These are phyloP conservation scores for Solanum pinnatisectum DNA, from an alignment of 257 asterid genomes.

Conservation along the genomic window DNA sequence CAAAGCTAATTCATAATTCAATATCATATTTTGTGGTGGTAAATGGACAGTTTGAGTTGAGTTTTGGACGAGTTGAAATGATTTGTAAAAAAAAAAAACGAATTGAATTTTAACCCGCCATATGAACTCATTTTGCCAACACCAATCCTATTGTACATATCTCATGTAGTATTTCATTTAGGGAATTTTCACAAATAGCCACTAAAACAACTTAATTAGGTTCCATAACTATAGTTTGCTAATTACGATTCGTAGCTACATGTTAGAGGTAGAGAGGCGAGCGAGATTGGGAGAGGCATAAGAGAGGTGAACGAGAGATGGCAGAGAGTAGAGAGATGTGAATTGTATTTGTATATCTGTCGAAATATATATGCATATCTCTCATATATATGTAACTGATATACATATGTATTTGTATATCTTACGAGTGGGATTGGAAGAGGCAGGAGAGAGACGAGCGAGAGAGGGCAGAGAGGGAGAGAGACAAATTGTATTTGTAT, in stretches of 20 bases:
- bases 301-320: neutral
- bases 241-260: neutral
- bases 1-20: neutral
- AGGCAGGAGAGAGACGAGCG: neutral
- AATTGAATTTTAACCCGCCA: neutral
- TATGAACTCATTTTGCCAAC: neutral
- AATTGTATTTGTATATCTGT: no score
- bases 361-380: no score
- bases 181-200: no score
- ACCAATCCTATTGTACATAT: neutral
- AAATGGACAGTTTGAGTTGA: neutral
- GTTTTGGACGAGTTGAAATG: neutral
- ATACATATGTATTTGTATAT: no score
- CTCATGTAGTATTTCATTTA: neutral
- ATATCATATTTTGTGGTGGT: neutral
- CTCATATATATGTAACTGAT: no score
- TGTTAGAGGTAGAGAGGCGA: neutral
- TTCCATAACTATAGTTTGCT: no score
- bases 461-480: neutral
- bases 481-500: neutral
- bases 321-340: neutral
- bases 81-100: neutral
- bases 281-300: neutral
- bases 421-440: neutral
- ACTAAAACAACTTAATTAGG: no score